phyloP scores from a whole-genome alignment of 192 early-diverging fungal species.

The Cladochytrium replicatum region DNA sequence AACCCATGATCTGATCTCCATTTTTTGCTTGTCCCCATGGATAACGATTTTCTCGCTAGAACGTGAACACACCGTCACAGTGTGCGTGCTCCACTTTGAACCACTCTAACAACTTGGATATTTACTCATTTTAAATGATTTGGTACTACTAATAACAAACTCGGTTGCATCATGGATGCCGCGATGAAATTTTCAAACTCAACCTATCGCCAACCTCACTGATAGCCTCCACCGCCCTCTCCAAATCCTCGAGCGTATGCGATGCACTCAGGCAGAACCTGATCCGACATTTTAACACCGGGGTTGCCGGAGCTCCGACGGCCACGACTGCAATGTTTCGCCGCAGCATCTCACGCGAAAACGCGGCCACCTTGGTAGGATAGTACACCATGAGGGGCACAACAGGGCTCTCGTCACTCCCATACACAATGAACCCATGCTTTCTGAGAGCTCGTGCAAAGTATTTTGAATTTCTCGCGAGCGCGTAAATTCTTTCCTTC shows the following conservation, averaged over 20 bases:
- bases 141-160: too few relatives aligned
- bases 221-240: conserved; percentile 34
- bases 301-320: conserved; percentile 94
- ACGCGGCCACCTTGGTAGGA: conserved; percentile 94
- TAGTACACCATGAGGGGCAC: conserved; percentile 84
- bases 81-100: too few relatives aligned
- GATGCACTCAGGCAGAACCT: conserved; percentile 90
- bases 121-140: too few relatives aligned
- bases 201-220: conserved; percentile 41
- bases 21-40: too few relatives aligned
- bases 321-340: conserved; percentile 91
- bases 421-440: conserved; percentile 92
- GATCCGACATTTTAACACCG: conserved; percentile 86
- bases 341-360: conserved; percentile 81
- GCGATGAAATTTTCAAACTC: too few relatives aligned
- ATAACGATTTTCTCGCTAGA: too few relatives aligned
- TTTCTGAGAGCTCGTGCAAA: conserved; percentile 68
- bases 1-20: too few relatives aligned
- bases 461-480: conserved; percentile 81
- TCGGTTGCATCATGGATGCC: too few relatives aligned
- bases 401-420: conserved; percentile 77
- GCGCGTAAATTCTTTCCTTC: conserved; percentile 64
- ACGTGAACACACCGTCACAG: too few relatives aligned
- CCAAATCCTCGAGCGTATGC: conserved; percentile 86
- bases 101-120: too few relatives aligned